Conservation (phyloP, 208 protist species). For the Acanthamoeba triangularis region DNA sequence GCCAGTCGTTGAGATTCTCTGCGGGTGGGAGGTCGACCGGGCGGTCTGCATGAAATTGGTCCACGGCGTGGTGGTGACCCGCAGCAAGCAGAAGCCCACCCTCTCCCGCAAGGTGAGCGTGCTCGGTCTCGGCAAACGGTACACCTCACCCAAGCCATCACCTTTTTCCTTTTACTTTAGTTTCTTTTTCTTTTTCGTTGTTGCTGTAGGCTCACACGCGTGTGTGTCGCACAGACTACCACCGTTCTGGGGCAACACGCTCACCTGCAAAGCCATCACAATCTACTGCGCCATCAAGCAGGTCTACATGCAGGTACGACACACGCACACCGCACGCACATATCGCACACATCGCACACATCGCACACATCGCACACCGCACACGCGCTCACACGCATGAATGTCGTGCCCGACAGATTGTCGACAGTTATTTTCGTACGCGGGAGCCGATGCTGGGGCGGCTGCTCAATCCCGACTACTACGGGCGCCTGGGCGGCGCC, state of each 20-base stretch:
- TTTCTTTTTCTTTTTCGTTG: not conserved
- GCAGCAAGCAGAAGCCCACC: not conserved
- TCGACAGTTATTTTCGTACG: conserved; percentile 44
- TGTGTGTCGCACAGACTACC: not conserved
- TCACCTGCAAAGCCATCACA: conserved; percentile 27
- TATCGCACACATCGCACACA: no score
- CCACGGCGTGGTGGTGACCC: not conserved
- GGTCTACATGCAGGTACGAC: conserved; percentile 44
- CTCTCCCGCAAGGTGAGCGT: conserved; percentile 28
- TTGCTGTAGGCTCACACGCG: not conserved
- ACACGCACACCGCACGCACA: no score
- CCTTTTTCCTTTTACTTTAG: no score
- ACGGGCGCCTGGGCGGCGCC: conserved; percentile 44
- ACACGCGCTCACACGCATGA: no score
- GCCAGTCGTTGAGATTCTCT: conserved; percentile 9
- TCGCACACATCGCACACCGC: no score
- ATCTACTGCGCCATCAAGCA: conserved; percentile 65
- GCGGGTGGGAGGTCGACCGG: conserved; percentile 33
- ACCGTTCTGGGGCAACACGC: conserved; percentile 57
- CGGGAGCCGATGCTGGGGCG: conserved; percentile 34
- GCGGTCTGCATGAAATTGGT: not conserved
- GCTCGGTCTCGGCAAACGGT: conserved; percentile 35
- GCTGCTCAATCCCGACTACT: conserved; percentile 63
- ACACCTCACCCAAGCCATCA: not conserved
- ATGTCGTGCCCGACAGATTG: conserved; percentile 21